These are phyloP conservation scores for Solanum arcanum DNA, from an alignment of 257 asterid species.

Conservation along the genomic window DNA sequence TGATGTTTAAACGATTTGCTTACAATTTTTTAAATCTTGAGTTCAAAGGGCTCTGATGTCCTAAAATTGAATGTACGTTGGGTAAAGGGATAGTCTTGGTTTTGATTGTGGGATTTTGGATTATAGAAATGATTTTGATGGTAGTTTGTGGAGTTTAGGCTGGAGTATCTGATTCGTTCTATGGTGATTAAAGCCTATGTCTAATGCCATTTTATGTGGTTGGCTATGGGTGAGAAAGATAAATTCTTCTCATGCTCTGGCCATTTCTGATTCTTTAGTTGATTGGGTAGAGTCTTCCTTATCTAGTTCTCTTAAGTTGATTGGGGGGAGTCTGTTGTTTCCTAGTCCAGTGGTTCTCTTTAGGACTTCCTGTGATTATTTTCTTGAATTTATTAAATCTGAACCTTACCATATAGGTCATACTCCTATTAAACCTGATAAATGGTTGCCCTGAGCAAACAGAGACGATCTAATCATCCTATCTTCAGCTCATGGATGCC, in stretches of 20 bases:
- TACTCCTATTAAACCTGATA: not conserved
- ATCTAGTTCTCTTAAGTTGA: not conserved
- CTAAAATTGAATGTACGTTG: not conserved
- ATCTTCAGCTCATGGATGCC: not conserved
- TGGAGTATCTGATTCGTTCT: not conserved
- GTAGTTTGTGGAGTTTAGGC: not conserved
- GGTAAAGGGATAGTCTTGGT: not conserved
- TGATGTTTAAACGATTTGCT: not conserved
- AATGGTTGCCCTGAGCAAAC: not conserved
- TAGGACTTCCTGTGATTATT: not conserved
- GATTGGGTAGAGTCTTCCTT: not conserved
- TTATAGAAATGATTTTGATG: not conserved
- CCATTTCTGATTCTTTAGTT: not conserved
- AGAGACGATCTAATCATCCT: not conserved
- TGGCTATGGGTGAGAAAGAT: not conserved
- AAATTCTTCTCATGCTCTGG: not conserved
- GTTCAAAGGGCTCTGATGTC: not conserved
- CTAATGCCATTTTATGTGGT: not conserved
- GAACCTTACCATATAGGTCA: not conserved
- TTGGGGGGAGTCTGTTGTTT: not conserved
- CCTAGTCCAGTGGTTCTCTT: not conserved
- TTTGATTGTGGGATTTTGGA: not conserved
- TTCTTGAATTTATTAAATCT: not conserved
- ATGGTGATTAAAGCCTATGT: not conserved
- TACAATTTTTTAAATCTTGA: not conserved